A percentile compares a stretch with the other conserved stretches of the same genome.
These are phyloP conservation scores for Uronychia binucleata DNA, from an alignment of 73 alveolate species.

Conservation along the genomic window DNA sequence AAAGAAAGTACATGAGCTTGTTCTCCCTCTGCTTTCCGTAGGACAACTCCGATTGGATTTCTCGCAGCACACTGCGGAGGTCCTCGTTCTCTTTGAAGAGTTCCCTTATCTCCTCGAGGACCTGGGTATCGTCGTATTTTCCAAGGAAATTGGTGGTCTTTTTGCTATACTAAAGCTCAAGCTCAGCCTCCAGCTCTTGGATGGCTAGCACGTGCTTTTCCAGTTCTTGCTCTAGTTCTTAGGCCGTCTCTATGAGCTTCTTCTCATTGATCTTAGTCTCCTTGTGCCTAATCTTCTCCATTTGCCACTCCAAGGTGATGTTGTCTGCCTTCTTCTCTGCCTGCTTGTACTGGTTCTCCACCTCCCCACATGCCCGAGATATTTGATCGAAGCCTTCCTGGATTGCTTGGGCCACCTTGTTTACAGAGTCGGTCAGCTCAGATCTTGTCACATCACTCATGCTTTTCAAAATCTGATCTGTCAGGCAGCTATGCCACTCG, in stretches of 20 bases:
- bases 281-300: not conserved
- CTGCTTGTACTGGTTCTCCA: too few relatives aligned
- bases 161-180: constrained; percentile 8
- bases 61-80: constrained; percentile 50
- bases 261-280: not conserved
- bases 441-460: too few relatives aligned
- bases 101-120: constrained; percentile 56
- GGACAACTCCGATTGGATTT: constrained; percentile 49
- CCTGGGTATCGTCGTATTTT: constrained; percentile 45
- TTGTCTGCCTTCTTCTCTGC: not conserved
- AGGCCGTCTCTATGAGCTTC: not conserved
- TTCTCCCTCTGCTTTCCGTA: constrained; percentile 66
- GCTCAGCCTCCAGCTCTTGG: constrained; percentile 8
- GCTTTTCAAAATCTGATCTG: too few relatives aligned
- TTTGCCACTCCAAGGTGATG: not conserved
- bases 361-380: too few relatives aligned
- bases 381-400: too few relatives aligned
- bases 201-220: not conserved
- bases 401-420: too few relatives aligned
- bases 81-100: constrained; percentile 59
- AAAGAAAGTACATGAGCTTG: constrained; percentile 61
- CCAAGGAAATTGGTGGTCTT: constrained; percentile 32
- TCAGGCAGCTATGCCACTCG: too few relatives aligned
- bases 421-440: too few relatives aligned
- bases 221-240: not conserved